Percentiles rank a stretch among this genome's conserved stretches.
Evolutionary conservation across 495 filamentous ascomycete genomes (phyloP).

Genomic region (Xylaria sp.): DNA sequence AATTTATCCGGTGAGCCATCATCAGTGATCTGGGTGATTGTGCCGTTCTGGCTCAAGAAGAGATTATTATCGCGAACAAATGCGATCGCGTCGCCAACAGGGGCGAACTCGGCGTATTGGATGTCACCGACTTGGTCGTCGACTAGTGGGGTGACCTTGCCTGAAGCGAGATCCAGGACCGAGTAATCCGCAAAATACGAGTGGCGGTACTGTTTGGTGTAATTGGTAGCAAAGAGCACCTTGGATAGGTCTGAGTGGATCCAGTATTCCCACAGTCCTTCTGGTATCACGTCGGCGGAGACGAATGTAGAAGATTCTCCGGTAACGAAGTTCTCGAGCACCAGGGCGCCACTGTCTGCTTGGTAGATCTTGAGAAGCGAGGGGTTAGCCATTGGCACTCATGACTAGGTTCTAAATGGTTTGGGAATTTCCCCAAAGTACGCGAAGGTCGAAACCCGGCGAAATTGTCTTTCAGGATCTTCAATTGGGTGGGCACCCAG

Average conservation of each 20-base stretch:
- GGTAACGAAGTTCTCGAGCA: slow-evolving; percentile 58
- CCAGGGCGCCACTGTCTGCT: slow-evolving; percentile 48
- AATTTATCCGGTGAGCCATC: slow-evolving; percentile 63
- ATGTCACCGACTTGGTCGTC: slow-evolving; percentile 59
- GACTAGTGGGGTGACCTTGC: slow-evolving; percentile 52
- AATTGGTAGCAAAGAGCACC: slow-evolving; percentile 61
- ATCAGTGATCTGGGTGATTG: slow-evolving; percentile 57
- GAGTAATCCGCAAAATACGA: slow-evolving; percentile 66
- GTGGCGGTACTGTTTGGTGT: slow-evolving; percentile 64
- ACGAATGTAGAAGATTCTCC: slow-evolving; percentile 56
- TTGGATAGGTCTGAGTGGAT: slow-evolving; percentile 50
- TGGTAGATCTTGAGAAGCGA: slow-evolving; percentile 43
- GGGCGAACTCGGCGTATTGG: slow-evolving; percentile 62
- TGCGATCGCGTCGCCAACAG: slow-evolving; percentile 55
- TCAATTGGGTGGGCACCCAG: background rate
- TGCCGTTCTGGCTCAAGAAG: slow-evolving; percentile 57
- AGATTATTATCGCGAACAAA: slow-evolving; percentile 65
- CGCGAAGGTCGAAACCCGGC: background rate
- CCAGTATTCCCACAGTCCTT: slow-evolving; percentile 41
- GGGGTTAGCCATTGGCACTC: background rate
- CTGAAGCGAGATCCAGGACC: slow-evolving; percentile 56
- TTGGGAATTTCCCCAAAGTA: background rate
- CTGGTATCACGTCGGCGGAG: slow-evolving; percentile 45
- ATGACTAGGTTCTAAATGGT: background rate
- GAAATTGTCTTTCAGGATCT: background rate